These are phyloP conservation scores for Tetradesmus obliquus DNA, from an alignment of 139 green algal genomes.

Conservation along the genomic window DNA sequence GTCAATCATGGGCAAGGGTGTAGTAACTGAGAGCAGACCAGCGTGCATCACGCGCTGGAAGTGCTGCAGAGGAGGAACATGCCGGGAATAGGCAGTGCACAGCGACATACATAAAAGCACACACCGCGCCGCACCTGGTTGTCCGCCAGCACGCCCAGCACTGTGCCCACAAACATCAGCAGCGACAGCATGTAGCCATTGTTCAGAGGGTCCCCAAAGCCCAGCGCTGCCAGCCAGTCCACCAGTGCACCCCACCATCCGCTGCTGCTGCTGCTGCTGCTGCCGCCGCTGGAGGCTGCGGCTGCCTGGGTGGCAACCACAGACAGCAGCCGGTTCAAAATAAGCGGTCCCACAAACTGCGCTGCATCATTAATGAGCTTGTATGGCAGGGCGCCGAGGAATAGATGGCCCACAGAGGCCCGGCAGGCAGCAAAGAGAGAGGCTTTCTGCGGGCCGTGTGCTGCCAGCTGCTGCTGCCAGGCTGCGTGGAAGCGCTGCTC, in stretches of 20 bases:
- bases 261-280: slow-evolving; percentile 27
- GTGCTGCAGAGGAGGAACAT: slow-evolving; percentile 19
- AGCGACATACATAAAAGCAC: not conserved
- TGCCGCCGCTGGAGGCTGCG: not conserved
- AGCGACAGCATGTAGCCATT: slow-evolving; percentile 51
- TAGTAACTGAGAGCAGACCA: no score
- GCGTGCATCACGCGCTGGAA: slow-evolving; percentile 69
- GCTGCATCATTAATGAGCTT: slow-evolving; percentile 60
- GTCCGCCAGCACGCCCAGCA: slow-evolving; percentile 62
- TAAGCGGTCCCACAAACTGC: slow-evolving; percentile 73
- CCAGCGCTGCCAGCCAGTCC: not conserved
- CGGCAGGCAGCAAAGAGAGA: slow-evolving; percentile 50
- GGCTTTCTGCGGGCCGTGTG: not conserved
- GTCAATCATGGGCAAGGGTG: no score
- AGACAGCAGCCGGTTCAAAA: slow-evolving; percentile 73
- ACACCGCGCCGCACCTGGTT: slow-evolving; percentile 38
- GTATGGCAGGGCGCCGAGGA: slow-evolving; percentile 66
- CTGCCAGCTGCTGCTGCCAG: slow-evolving; percentile 53
- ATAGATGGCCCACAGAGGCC: slow-evolving; percentile 33
- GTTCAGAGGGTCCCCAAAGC: not conserved
- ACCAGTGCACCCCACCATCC: not conserved
- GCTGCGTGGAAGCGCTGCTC: slow-evolving; percentile 37
- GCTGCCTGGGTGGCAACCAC: slow-evolving; percentile 43
- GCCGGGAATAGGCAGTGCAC: no score
- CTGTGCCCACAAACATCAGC: slow-evolving; percentile 55